Percentiles rank a stretch among this genome's conserved stretches.
Evolutionary conservation across 2,329 filamentous ascomycete species (phyloP).

Genomic region (Diaporthe sp.): DNA sequence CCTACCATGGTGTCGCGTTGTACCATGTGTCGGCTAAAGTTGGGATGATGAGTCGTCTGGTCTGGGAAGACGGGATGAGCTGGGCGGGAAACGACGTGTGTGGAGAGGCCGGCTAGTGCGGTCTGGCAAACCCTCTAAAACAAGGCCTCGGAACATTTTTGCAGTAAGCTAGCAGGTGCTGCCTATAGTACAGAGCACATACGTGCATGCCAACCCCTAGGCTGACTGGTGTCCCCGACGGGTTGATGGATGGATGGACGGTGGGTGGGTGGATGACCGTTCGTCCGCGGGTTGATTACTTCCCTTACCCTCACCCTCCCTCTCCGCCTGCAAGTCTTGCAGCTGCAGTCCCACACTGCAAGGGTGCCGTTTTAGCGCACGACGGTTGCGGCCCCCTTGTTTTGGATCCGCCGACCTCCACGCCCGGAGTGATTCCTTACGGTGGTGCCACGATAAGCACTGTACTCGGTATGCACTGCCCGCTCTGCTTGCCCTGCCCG

Average conservation of each 20-base stretch:
- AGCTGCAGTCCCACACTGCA: slow-evolving; percentile 21
- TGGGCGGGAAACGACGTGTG: slow-evolving; percentile 2
- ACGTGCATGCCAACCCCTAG: background rate
- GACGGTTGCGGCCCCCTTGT: slow-evolving; percentile 19
- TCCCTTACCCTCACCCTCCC: slow-evolving; percentile 21
- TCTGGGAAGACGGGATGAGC: slow-evolving; percentile 25
- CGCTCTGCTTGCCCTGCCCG: background rate
- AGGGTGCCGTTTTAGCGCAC: slow-evolving; percentile 29
- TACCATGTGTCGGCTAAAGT: slow-evolving; percentile 24
- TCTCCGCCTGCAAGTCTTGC: slow-evolving; percentile 11
- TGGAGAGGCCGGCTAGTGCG: slow-evolving; percentile 8
- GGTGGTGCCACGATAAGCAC: background rate
- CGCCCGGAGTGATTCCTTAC: slow-evolving; percentile 1
- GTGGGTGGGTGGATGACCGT: background rate
- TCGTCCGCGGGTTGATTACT: background rate
- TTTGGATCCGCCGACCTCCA: slow-evolving; percentile 28
- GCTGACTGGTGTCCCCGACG: background rate
- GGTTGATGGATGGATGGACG: background rate
- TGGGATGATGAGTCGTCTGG: slow-evolving; percentile 13
- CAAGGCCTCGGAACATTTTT: slow-evolving; percentile 4
- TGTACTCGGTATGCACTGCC: background rate
- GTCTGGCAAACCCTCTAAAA: background rate
- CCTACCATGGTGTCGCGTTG: slow-evolving; percentile 9
- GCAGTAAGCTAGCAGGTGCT: background rate
- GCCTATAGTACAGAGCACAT: background rate